These are phyloP conservation scores for Pleurotus tuber-regium DNA, from an alignment of 768 basidiomycete genomes.

Conservation along the genomic window DNA sequence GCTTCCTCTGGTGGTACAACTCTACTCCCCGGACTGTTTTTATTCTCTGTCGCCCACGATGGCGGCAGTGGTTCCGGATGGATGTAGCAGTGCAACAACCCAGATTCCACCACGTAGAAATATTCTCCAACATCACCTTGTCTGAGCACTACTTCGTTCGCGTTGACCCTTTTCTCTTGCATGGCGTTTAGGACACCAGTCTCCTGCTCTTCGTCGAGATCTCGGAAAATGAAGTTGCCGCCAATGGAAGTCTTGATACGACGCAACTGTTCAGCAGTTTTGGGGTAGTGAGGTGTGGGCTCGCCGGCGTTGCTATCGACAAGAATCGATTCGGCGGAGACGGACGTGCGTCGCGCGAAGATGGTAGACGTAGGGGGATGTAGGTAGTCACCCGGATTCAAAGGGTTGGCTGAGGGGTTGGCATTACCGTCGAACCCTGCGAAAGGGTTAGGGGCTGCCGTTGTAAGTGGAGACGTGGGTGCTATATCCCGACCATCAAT, in stretches of 20 bases:
- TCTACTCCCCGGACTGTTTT: slow-evolving; percentile 32
- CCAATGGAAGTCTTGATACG: slow-evolving; percentile 87
- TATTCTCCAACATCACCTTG: slow-evolving; percentile 97
- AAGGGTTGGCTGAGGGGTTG: slow-evolving; percentile 40
- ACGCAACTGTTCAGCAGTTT: slow-evolving; percentile 79
- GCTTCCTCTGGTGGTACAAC: slow-evolving; percentile 40
- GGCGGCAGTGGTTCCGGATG: slow-evolving; percentile 64
- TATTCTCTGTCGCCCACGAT: slow-evolving; percentile 47
- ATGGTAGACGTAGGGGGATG: slow-evolving; percentile 73
- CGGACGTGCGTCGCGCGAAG: slow-evolving; percentile 89
- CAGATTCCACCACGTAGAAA: slow-evolving; percentile 96
- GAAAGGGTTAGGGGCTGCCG: slow-evolving; percentile 41
- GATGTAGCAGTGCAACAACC: slow-evolving; percentile 81
- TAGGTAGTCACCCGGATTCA: slow-evolving; percentile 61
- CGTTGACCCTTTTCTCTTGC: slow-evolving; percentile 74
- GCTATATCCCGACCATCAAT: slow-evolving; percentile 58
- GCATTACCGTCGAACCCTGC: slow-evolving; percentile 48
- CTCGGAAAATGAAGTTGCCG: slow-evolving; percentile 92
- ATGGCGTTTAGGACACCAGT: slow-evolving; percentile 92
- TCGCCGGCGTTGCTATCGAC: slow-evolving; percentile 66
- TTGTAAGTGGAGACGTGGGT: slow-evolving; percentile 59
- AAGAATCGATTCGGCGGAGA: slow-evolving; percentile 95
- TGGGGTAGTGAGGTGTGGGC: slow-evolving; percentile 72
- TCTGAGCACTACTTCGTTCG: slow-evolving; percentile 88
- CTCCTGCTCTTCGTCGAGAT: slow-evolving; percentile 95